Evolutionary conservation across 768 basidiomycete species (phyloP).

Genomic region (Paxillus rubicundulus): DNA sequence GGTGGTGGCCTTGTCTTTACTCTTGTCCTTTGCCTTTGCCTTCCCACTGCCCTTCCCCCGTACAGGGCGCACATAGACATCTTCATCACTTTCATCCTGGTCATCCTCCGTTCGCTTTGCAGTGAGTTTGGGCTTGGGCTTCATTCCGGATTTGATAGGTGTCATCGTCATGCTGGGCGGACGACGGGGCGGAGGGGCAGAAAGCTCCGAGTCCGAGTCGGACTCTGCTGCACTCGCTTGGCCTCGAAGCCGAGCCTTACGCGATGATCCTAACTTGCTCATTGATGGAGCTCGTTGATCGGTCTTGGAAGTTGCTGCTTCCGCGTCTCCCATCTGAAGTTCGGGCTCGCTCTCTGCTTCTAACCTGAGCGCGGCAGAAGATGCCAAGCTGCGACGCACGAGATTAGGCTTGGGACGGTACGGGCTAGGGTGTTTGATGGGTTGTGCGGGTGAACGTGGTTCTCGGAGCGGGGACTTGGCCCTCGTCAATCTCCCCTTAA

Average conservation of each 20-base stretch:
- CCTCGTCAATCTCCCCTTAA: not conserved
- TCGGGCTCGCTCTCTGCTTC: not conserved
- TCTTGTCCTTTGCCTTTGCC: not conserved
- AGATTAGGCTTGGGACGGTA: not conserved
- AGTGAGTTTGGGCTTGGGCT: conserved; percentile 17
- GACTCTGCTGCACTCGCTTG: not conserved
- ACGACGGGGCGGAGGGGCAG: conserved; percentile 17
- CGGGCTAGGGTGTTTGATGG: not conserved
- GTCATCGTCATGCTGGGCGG: conserved; percentile 5
- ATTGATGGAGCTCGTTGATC: not conserved
- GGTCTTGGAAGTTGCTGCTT: not conserved
- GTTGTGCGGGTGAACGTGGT: not conserved
- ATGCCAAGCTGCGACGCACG: conserved; percentile 2
- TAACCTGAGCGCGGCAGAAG: not conserved
- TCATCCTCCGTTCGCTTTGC: not conserved
- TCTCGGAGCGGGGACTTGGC: not conserved
- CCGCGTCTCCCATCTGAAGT: not conserved
- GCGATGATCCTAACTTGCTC: not conserved
- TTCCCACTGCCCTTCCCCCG: not conserved
- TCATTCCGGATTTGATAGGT: conserved; percentile 29
- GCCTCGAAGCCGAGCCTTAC: not conserved
- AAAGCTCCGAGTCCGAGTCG: conserved; percentile 9
- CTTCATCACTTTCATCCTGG: conserved; percentile 1
- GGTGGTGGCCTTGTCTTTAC: not conserved
- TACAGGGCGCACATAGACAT: not conserved